phyloP scores from a whole-genome alignment of 345 rosid species.

The Tarenaya hassleriana region DNA sequence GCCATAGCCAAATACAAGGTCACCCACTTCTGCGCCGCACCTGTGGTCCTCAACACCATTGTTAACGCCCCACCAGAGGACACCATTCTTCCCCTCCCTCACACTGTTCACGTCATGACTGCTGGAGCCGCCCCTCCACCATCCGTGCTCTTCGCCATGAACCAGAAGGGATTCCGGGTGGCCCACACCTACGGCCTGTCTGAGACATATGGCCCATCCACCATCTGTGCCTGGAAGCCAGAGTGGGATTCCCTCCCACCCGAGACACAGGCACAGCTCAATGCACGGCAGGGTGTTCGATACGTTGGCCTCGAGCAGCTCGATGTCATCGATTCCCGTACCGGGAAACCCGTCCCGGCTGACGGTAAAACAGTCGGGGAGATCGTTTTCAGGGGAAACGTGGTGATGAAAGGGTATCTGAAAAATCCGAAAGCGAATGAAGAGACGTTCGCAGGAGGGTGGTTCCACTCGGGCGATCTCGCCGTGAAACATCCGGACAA shows the following conservation, averaged over 20 bases:
- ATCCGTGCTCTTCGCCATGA: conserved; percentile 62
- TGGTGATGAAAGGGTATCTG: conserved; percentile 82
- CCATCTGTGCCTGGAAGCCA: conserved; percentile 85
- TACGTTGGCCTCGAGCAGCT: conserved; percentile 60
- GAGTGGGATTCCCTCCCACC: conserved; percentile 82
- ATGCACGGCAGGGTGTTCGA: conserved; percentile 89
- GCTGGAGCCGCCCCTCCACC: conserved; percentile 96
- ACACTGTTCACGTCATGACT: conserved; percentile 66
- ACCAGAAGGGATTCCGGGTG: conserved; percentile 67
- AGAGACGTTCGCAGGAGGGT: conserved; percentile 77
- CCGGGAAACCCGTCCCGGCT: conserved; percentile 64
- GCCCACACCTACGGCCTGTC: conserved; percentile 89
- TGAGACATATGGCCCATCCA: conserved; percentile 84
- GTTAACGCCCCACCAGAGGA: conserved; percentile 69
- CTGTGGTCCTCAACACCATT: conserved; percentile 77
- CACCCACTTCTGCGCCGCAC: conserved; percentile 86
- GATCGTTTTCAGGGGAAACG: conserved; percentile 74
- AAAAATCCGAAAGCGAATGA: conserved; percentile 73
- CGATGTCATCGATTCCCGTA: conserved; percentile 56
- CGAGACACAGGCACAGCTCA: conserved; percentile 65
- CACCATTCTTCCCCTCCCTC: conserved; percentile 79
- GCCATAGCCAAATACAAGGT: conserved; percentile 68
- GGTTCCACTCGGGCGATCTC: conserved; percentile 90
- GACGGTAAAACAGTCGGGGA: conserved; percentile 83
- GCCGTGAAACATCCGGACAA: conserved; percentile 83